Evolutionary conservation across 208 protist genomes (phyloP).

Genomic region (Leishmania tropica): DNA sequence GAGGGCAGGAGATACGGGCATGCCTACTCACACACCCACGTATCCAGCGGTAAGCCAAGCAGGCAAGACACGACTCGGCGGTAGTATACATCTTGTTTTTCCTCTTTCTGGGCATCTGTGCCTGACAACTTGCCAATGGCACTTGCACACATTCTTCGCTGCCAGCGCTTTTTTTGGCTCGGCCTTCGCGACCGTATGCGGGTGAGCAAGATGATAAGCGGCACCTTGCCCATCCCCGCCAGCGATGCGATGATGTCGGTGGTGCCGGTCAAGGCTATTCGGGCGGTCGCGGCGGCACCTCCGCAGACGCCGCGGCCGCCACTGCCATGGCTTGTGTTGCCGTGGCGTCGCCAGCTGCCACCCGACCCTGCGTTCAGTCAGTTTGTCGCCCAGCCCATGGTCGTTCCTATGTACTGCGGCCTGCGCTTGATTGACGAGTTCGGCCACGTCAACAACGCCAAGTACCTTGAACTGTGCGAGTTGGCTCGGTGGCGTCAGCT

Average conservation of each 20-base stretch:
- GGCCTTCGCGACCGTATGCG: conserved; percentile 18
- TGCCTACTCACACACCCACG: neutral
- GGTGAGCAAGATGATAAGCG: conserved; percentile 17
- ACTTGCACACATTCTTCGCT: conserved; percentile 13
- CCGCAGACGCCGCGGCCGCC: neutral
- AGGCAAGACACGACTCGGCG: neutral
- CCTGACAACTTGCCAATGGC: neutral
- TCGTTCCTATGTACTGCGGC: conserved; percentile 42
- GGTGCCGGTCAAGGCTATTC: conserved; percentile 6
- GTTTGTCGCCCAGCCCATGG: conserved; percentile 22
- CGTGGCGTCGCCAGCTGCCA: conserved; percentile 14
- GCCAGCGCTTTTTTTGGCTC: conserved; percentile 23
- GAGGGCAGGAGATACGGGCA: neutral
- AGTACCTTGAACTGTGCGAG: conserved; percentile 73
- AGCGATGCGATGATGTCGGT: neutral
- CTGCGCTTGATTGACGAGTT: conserved; percentile 58
- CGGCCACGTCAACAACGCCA: conserved; percentile 71
- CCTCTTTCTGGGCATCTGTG: neutral
- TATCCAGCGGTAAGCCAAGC: neutral
- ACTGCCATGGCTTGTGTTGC: conserved; percentile 1
- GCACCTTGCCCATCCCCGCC: conserved; percentile 7
- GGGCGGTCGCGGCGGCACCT: neutral
- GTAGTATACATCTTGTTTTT: neutral
- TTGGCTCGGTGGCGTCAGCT: conserved; percentile 55
- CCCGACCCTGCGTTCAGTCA: conserved; percentile 8